Conservation (phyloP, 2,329 filamentous ascomycete species). For the Hypoxylon sp. region DNA sequence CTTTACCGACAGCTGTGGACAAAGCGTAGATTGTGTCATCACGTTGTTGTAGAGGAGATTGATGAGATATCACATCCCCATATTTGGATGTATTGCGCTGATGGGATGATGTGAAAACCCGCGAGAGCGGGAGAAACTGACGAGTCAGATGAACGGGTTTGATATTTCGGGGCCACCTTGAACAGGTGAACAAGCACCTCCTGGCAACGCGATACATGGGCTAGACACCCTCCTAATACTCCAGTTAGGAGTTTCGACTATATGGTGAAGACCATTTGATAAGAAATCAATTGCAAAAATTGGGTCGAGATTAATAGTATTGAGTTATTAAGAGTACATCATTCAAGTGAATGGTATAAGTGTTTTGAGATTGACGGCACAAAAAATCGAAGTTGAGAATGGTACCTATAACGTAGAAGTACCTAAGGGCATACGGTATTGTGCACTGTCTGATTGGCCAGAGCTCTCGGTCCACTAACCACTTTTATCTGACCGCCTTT, state of each 20-base stretch:
- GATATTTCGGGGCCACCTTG: conserved; percentile 36
- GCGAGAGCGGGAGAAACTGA: conserved; percentile 14
- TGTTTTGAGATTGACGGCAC: conserved; percentile 6
- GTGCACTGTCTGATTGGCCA: conserved; percentile 29
- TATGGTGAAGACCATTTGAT: conserved; percentile 19
- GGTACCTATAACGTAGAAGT: not conserved
- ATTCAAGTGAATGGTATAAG: conserved; percentile 1
- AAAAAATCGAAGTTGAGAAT: conserved; percentile 9
- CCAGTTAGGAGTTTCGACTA: conserved; percentile 27
- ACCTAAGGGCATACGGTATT: conserved; percentile 21
- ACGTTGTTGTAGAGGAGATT: conserved; percentile 29
- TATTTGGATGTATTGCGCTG: conserved; percentile 18
- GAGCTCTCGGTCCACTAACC: conserved; percentile 1
- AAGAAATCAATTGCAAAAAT: not conserved
- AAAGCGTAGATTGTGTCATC: conserved; percentile 89
- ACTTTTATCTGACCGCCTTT: conserved; percentile 36
- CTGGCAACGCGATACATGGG: conserved; percentile 50
- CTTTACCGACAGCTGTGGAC: conserved; percentile 86
- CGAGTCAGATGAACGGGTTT: conserved; percentile 16
- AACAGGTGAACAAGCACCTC: conserved; percentile 45
- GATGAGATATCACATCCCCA: conserved; percentile 17
- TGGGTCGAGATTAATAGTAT: not conserved
- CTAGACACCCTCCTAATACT: conserved; percentile 17
- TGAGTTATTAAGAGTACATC: not conserved
- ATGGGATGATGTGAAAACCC: not conserved